Evolutionary conservation across 371 early-diverging fungal species (phyloP), one percentile per base, ranked within the genome.

Genomic region (Sporodiniella umbellata): DNA sequence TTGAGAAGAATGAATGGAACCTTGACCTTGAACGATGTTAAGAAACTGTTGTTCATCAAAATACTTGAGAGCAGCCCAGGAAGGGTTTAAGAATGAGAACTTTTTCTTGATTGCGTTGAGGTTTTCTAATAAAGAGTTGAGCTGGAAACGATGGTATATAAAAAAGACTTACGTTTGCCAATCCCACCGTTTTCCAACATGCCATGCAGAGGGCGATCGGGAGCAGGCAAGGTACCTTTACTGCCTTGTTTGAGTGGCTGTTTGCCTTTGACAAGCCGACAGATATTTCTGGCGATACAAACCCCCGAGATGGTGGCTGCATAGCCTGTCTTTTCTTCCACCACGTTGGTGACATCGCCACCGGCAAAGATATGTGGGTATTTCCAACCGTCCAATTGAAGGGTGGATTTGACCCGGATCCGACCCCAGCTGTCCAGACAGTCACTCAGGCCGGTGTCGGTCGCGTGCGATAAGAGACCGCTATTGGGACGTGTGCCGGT

Each of bases 281-380:
- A 58, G n/a, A 66, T 66, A 28, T 66, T 66, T 19, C 67, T 50
- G 1, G 67, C 67, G 19, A 66, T 66, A 17, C 56, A 55, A n/a
- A 66, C 58, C 5, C 63, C 67, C 21, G 58, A 69, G 37, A 70
- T 62, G 26, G 72, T 73, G 15, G 75, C 78, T 22, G 78, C 66
- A 14, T 71, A 68, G n/a, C 75, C 81, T 4, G 80, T 76, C n/a
- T 80, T 78, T 58, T 81, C 80, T 50, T 81, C 81, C 23, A 62
- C 54, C 0, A 75, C 62, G 10, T 84, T 73, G 26, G 76, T 68
- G 40, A 83, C 81, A 49, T 86, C 87, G 2, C 87, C 87, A 2
- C 82, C 80, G 3, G 81, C 72, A 54, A 83, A 85, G 44, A 86
- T 80, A 53, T 81, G 72, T 2, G 66, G 56, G 35, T 76, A 74